Percentiles rank a stretch among this genome's conserved stretches.
phyloP scores from a whole-genome alignment of 768 basidiomycete genomes.

The Mycena galopus region DNA sequence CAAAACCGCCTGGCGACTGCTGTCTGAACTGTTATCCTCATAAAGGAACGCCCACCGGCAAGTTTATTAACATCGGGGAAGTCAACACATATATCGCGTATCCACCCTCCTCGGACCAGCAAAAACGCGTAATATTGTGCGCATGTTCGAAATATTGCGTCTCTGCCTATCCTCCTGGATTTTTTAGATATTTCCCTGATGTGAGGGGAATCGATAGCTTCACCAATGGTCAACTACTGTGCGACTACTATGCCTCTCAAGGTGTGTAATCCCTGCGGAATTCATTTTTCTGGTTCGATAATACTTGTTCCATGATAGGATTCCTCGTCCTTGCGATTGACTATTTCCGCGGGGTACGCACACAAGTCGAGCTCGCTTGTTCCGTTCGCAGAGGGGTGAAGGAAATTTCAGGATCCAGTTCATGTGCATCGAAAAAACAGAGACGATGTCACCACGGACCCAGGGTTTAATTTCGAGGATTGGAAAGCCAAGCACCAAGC shows the following conservation, averaged over 20 bases:
- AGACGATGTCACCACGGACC: slow-evolving; percentile 32
- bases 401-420: slow-evolving; percentile 47
- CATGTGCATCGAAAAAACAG: slow-evolving; percentile 43
- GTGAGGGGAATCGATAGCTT: slow-evolving; percentile 59
- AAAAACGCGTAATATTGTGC: slow-evolving; percentile 30
- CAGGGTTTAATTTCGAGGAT: slow-evolving; percentile 41
- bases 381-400: background rate
- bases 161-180: slow-evolving; percentile 10
- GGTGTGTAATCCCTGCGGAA: slow-evolving; percentile 43
- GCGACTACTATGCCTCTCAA: slow-evolving; percentile 54
- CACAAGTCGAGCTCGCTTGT: background rate
- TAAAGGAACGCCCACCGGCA: slow-evolving; percentile 49
- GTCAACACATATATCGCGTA: slow-evolving; percentile 54
- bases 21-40: slow-evolving; percentile 57
- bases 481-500: slow-evolving; percentile 54
- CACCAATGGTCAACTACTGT: slow-evolving; percentile 58
- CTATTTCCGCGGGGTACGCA: slow-evolving; percentile 56
- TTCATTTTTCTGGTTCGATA: background rate
- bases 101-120: slow-evolving; percentile 35
- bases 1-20: slow-evolving; percentile 51
- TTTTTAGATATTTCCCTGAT: slow-evolving; percentile 56
- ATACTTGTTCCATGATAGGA: background rate
- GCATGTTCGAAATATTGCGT: background rate
- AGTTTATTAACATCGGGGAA: slow-evolving; percentile 39
- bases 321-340: slow-evolving; percentile 53